phyloP scores from a whole-genome alignment of 2,329 filamentous ascomycete genomes.

The Pezicula rhizophila region DNA sequence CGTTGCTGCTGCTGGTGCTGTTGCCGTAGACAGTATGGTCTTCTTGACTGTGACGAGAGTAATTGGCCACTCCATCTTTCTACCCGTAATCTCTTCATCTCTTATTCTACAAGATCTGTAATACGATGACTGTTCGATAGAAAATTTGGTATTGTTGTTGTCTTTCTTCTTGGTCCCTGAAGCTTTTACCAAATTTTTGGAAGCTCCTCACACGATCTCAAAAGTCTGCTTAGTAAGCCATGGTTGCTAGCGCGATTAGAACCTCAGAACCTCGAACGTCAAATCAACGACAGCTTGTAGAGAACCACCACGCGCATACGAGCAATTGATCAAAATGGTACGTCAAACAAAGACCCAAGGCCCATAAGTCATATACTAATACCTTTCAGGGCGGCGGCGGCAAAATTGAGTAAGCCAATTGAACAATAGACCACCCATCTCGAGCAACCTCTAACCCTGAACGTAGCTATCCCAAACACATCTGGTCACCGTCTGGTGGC shows the following conservation, averaged over 20 bases:
- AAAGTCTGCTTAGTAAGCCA: conserved; percentile 8
- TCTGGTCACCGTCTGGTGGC: conserved; percentile 97
- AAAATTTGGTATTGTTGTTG: conserved; percentile 10
- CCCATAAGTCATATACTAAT: conserved; percentile 34
- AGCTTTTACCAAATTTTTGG: conserved; percentile 18
- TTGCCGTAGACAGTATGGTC: conserved; percentile 35
- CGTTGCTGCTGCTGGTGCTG: conserved; percentile 11
- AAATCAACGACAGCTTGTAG: conserved; percentile 3
- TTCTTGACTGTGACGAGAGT: conserved; percentile 38
- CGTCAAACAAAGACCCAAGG: conserved; percentile 18
- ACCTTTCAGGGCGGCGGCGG: conserved; percentile 66
- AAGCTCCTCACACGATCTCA: conserved; percentile 8
- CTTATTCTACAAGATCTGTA: conserved; percentile 10
- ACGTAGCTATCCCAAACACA: conserved; percentile 88
- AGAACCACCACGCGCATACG: conserved; percentile 7
- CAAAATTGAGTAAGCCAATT: conserved; percentile 58
- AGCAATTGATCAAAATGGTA: conserved; percentile 50
- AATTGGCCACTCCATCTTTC: conserved; percentile 55
- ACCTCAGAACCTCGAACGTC: conserved; percentile 14
- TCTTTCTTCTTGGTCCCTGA: conserved; percentile 4
- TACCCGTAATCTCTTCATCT: conserved; percentile 57
- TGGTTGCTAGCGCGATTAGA: conserved; percentile 10
- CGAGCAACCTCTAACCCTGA: conserved; percentile 14
- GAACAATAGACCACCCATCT: conserved; percentile 9
- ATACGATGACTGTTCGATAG: conserved; percentile 6